Conservation (phyloP, 805 yeast genomes). For the Lipomyces starkeyi region DNA sequence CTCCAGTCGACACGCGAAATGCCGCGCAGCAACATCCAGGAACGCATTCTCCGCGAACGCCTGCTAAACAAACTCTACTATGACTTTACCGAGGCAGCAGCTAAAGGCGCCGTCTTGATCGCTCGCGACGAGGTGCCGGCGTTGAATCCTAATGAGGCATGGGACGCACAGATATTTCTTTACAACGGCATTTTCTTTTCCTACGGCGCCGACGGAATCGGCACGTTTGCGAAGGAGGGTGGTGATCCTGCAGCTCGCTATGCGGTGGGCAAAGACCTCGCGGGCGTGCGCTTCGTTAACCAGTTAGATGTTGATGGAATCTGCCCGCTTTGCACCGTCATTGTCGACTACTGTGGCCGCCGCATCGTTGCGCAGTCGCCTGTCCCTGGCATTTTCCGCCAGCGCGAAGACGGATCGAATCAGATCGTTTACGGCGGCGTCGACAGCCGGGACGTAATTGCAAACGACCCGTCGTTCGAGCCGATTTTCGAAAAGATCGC, state of each 20-base stretch:
- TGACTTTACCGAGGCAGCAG: slow-evolving; percentile 78
- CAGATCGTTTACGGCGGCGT: slow-evolving; percentile 77
- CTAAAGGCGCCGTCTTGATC: slow-evolving; percentile 78
- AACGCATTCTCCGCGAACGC: slow-evolving; percentile 76
- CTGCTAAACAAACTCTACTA: slow-evolving; percentile 69
- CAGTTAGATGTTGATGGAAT: slow-evolving; percentile 67
- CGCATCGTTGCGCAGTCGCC: slow-evolving; percentile 92
- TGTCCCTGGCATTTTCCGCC: slow-evolving; percentile 84
- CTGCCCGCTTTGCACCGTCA: slow-evolving; percentile 76
- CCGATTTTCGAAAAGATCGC: slow-evolving; percentile 65
- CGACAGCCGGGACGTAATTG: slow-evolving; percentile 61
- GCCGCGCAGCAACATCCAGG: slow-evolving; percentile 60
- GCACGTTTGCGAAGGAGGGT: slow-evolving; percentile 68
- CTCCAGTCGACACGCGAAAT: slow-evolving; percentile 81
- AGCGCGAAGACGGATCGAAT: slow-evolving; percentile 49
- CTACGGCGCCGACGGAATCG: slow-evolving; percentile 71
- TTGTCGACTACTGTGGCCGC: slow-evolving; percentile 88
- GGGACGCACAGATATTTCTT: slow-evolving; percentile 68
- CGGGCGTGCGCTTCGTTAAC: slow-evolving; percentile 71
- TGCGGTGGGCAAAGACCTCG: slow-evolving; percentile 77
- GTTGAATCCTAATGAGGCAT: slow-evolving; percentile 77
- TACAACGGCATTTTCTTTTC: slow-evolving; percentile 89
- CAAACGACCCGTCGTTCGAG: slow-evolving; percentile 59
- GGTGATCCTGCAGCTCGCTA: slow-evolving; percentile 87
- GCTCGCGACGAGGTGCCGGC: slow-evolving; percentile 75